Percentiles rank a stretch among this genome's conserved stretches.
Conservation (phyloP, 805 yeast genomes). For the Teunomyces funiuensis region DNA sequence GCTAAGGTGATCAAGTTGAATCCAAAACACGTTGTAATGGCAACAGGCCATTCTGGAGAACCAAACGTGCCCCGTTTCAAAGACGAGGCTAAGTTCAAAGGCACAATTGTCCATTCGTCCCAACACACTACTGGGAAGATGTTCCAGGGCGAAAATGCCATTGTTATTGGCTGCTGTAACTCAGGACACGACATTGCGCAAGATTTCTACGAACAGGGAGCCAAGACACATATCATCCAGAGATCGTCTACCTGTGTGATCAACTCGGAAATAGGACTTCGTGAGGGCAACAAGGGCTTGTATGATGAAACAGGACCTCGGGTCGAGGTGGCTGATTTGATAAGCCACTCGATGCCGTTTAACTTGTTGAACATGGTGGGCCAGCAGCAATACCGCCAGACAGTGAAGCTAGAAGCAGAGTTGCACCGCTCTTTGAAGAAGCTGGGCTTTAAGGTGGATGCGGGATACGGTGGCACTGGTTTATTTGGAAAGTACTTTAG, state of each 20-base stretch:
- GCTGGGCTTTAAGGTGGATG: neutral
- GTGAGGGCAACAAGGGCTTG: neutral
- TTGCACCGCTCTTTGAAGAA: neutral
- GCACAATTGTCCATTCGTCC: neutral
- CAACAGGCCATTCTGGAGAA: neutral
- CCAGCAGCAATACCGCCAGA: neutral
- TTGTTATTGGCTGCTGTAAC: neutral
- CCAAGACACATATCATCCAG: neutral
- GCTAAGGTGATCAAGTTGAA: neutral
- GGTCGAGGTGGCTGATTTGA: neutral
- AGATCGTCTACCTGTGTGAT: neutral
- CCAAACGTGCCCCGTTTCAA: neutral
- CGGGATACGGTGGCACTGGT: neutral
- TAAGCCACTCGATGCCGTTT: neutral
- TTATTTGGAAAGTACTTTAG: neutral
- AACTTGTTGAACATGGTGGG: neutral
- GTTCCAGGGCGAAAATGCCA: neutral
- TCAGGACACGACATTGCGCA: neutral
- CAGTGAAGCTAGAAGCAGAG: neutral
- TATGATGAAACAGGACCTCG: neutral
- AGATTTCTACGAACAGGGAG: neutral
- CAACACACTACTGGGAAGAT: neutral
- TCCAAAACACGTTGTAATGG: neutral
- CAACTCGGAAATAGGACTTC: neutral
- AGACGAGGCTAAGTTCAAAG: neutral